A percentile compares a stretch with the other conserved stretches of the same genome.
Conservation (phyloP, 495 filamentous ascomycete species). For the Apodospora peruviana region DNA sequence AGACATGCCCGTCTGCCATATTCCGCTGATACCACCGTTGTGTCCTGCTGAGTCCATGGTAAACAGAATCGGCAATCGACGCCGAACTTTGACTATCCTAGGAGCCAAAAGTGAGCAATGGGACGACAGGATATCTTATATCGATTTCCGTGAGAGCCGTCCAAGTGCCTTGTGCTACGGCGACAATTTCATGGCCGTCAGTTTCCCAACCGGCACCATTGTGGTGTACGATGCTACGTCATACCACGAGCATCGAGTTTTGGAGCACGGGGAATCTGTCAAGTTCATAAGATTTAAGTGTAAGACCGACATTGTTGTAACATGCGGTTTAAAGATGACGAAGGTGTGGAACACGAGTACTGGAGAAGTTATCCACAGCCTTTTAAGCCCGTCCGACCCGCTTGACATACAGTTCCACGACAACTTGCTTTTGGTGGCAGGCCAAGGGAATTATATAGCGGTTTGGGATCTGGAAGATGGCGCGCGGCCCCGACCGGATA, state of each 20-base stretch:
- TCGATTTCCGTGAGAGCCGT: conserved; percentile 15
- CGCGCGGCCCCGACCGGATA: no score
- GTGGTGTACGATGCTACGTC: conserved; percentile 11
- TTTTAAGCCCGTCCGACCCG: background rate
- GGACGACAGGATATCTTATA: conserved; percentile 16
- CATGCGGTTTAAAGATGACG: background rate
- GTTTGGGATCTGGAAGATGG: no score
- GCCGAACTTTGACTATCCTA: conserved; percentile 2
- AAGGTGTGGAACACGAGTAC: background rate
- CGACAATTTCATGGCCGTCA: conserved; percentile 9
- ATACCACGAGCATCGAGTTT: conserved; percentile 17
- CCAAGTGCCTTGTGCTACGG: conserved; percentile 14
- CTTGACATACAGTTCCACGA: background rate
- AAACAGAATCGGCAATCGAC: background rate
- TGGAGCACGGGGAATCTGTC: conserved; percentile 22
- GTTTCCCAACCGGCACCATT: conserved; percentile 3
- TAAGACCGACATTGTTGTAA: background rate
- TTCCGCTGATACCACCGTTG: conserved; percentile 10
- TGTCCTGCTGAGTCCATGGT: conserved; percentile 13
- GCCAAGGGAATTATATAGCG: no score
- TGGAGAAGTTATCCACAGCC: background rate
- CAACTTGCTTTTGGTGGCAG: background rate
- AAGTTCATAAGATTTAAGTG: background rate
- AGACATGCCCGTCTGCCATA: conserved; percentile 8
- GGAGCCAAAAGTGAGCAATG: conserved; percentile 2